Percentiles rank a stretch among this genome's conserved stretches.
phyloP scores from a whole-genome alignment of 2,329 filamentous ascomycete species.

The Xylaria sp. region DNA sequence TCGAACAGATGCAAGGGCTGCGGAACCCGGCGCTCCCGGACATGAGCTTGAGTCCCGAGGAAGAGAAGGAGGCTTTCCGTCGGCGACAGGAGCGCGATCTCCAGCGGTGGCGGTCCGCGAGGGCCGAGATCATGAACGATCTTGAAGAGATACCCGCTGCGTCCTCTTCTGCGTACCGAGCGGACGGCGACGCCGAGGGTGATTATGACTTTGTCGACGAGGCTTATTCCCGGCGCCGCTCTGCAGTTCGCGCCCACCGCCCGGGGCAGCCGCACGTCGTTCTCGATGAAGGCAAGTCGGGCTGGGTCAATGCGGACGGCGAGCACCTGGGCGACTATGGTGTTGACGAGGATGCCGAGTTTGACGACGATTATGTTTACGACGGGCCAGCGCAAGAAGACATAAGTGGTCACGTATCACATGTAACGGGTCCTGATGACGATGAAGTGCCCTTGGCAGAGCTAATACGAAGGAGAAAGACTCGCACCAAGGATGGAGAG shows the following conservation, averaged over 20 bases:
- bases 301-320: slow-evolving; percentile 78
- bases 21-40: slow-evolving; percentile 26
- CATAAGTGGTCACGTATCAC: slow-evolving; percentile 32
- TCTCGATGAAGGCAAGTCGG: slow-evolving; percentile 55
- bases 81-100: slow-evolving; percentile 56
- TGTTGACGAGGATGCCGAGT: slow-evolving; percentile 76
- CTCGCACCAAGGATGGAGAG: slow-evolving; percentile 41
- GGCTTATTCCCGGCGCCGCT: slow-evolving; percentile 40
- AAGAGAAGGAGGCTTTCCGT: slow-evolving; percentile 56
- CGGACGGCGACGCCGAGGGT: slow-evolving; percentile 43
- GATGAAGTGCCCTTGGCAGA: slow-evolving; percentile 70
- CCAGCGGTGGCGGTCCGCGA: slow-evolving; percentile 42
- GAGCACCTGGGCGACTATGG: slow-evolving; percentile 78
- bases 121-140: slow-evolving; percentile 52
- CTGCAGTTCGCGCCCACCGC: neutral
- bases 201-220: slow-evolving; percentile 52
- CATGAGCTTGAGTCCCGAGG: slow-evolving; percentile 44
- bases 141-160: slow-evolving; percentile 52
- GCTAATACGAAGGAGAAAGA: slow-evolving; percentile 63
- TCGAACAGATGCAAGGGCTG: slow-evolving; percentile 34
- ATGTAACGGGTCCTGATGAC: slow-evolving; percentile 23
- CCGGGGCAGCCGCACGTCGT: slow-evolving; percentile 14
- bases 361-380: slow-evolving; percentile 32
- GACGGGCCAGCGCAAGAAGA: slow-evolving; percentile 39
- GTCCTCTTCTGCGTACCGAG: slow-evolving; percentile 35